Base-by-base conservation (phyloP, 129 eudicot species). In the Centaurea solstitialis region DNA sequence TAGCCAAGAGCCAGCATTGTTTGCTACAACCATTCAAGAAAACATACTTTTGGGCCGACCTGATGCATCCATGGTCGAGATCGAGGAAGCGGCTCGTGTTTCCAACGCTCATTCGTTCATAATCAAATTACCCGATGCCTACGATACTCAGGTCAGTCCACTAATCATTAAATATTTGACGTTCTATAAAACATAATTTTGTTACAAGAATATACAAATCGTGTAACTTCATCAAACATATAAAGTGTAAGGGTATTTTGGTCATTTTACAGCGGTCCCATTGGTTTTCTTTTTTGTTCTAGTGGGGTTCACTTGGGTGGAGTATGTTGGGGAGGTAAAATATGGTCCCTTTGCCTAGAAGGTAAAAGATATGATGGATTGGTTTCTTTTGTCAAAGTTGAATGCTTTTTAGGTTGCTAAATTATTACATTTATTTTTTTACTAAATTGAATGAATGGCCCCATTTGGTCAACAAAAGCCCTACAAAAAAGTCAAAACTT, bases 71-170 rank as follows among this genome's bases (percentile, higher is more conserved):
- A 79, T 82, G 59, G 78, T 84, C 10, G 96, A 92, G 83, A 82
- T 92, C 8, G 97, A 92, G 84, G 98, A 94, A 87, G 98, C 98
- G 35, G 93, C 98, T 5, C 86, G 96, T 77, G 97, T 92, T 28
- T 97, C 98, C 62, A 94, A 94, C 74, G 98, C 98, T 6, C 97
- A 94, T 77, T 92, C 97, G 0, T 94, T 94, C 89, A 87, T 94
- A 39, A 76, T 89, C 50, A 92, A 94, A 84, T 91, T 94, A 35
- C 92, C 98, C 2, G 90, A 92, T 75, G 98, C 97, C 61, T 94
- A 84, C 64, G 98, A 94, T 65, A 92, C 98, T 68, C 98, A 92
- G 97, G 98, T 92, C 20, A 75, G 84, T 82, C 75, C 62, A 24
- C 22, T 22, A 28, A 69, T 50, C 17, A 3, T 17, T 43, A 41